These are phyloP conservation scores for Triticum aestivum DNA, from an alignment of 176 grass and related monocot genomes.

Conservation along the genomic window DNA sequence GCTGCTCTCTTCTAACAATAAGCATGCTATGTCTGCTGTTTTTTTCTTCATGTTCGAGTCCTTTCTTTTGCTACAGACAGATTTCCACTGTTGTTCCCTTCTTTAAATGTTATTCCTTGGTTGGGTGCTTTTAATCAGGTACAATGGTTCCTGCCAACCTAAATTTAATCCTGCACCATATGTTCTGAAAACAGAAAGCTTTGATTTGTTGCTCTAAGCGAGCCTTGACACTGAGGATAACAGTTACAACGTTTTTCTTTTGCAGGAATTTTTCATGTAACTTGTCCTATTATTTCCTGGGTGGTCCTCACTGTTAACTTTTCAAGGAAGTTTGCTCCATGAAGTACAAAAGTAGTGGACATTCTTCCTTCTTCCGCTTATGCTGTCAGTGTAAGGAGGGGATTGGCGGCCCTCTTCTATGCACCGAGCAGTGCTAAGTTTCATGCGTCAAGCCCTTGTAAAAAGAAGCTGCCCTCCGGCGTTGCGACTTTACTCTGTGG, in stretches of 20 bases:
- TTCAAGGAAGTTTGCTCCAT: slow-evolving; percentile 8
- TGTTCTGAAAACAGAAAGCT: not conserved
- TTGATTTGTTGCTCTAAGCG: not conserved
- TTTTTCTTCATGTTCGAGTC: not conserved
- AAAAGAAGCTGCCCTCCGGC: not conserved
- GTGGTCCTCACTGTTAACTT: not conserved
- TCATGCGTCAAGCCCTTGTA: slow-evolving; percentile 30
- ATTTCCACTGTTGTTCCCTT: not conserved
- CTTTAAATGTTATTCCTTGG: not conserved
- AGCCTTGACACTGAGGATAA: not conserved
- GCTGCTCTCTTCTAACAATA: not conserved
- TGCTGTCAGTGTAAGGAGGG: slow-evolving; percentile 9
- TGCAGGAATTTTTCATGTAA: not conserved
- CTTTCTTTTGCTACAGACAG: not conserved
- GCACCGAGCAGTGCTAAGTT: slow-evolving; percentile 7
- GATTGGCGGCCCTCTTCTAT: slow-evolving; percentile 13
- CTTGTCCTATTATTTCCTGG: not conserved
- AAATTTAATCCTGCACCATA: not conserved
- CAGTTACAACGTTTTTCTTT: not conserved
- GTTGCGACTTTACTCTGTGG: not conserved
- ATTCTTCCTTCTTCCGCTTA: not conserved
- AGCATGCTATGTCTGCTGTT: not conserved
- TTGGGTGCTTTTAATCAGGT: not conserved
- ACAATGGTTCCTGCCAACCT: not conserved
- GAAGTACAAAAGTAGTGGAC: slow-evolving; percentile 13